Evolutionary conservation across 495 filamentous ascomycete genomes (phyloP).

Genomic region (Neohortaea acidophila): DNA sequence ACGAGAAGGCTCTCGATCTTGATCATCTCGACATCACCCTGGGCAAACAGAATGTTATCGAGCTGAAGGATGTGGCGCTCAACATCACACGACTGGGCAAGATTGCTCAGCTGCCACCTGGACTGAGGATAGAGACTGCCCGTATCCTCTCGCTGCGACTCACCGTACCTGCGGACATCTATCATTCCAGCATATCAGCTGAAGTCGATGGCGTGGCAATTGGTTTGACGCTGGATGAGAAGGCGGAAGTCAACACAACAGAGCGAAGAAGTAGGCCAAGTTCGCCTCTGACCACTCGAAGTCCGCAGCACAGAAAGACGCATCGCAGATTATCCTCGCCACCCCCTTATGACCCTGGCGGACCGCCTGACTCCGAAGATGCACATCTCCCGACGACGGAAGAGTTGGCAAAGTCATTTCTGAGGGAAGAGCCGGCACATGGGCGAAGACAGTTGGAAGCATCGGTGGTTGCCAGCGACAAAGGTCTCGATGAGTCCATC

Average conservation of each 20-base stretch:
- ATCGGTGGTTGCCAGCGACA: constrained; percentile 52
- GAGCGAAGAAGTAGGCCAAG: not conserved
- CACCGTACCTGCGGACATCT: constrained; percentile 68
- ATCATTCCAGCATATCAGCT: constrained; percentile 58
- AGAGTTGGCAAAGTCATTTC: constrained; percentile 74
- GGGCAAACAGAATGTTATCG: constrained; percentile 61
- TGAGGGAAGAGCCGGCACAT: constrained; percentile 60
- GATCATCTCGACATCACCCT: constrained; percentile 64
- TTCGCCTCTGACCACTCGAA: constrained; percentile 6
- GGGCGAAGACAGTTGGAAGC: constrained; percentile 65
- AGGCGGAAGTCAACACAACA: constrained; percentile 1
- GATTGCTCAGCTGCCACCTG: constrained; percentile 54
- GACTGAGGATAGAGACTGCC: constrained; percentile 53
- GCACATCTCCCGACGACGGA: constrained; percentile 56
- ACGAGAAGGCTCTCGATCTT: constrained; percentile 62
- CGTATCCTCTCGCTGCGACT: constrained; percentile 53
- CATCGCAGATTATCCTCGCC: constrained; percentile 17
- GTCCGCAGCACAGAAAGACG: constrained; percentile 10
- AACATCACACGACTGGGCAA: constrained; percentile 52
- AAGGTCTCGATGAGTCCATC: constrained; percentile 41
- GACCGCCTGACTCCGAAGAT: constrained; percentile 19
- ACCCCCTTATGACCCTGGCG: constrained; percentile 25
- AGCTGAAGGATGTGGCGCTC: constrained; percentile 67
- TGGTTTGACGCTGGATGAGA: constrained; percentile 6
- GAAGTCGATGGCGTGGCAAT: constrained; percentile 54